Evolutionary conservation across 179 eudicot species (phyloP), one percentile per base, ranked within the genome.

Genomic region (Carnegiea gigantea): DNA sequence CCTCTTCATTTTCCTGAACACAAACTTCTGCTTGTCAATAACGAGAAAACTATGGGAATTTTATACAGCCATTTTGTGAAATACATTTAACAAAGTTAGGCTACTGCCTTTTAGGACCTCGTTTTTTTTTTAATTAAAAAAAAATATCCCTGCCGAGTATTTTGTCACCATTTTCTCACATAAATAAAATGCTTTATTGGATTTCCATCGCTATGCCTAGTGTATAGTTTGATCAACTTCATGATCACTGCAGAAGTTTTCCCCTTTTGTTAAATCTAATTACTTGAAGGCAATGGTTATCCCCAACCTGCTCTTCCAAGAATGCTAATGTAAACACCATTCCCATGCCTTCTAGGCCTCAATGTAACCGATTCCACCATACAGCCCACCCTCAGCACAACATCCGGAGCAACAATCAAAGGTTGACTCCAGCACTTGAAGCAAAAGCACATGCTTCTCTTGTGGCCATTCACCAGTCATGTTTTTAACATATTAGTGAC

Each of bases 1-100:
- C 88, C n/a, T 87, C 88, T 81, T 89, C 90, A 6, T 67, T 48
- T 62, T 65, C 93, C 97, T 95, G 90, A 80, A 11, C 71, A 75
- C 62, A 60, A 72, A 73, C 60, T 74, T 74, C 60, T 21, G n/a
- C 24, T 48, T 24, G n/a, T 74, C 77, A 74, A 49, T 49, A 74
- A 33, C 44, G 30, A 28, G 17, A 24, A 5, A 49, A 24, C 38
- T 74, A 49, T 14, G 26, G 9, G 12, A 38, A 17, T 20, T 36
- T 38, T 26, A 72, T 38, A 23, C 4, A 20, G 49, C 48, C 9
- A 30, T 70, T 10, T 12, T 30, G 20, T 15, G 21, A n/a, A 62
- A 62, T n/a, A 62, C 68, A 23, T 62, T 62, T n/a, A 62, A 15
- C 26, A 15, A 60, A n/a, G 9, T 6, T 21, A 18, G 9, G 11